phyloP scores from a whole-genome alignment of 495 filamentous ascomycete genomes.

The Penicillium waksmanii region DNA sequence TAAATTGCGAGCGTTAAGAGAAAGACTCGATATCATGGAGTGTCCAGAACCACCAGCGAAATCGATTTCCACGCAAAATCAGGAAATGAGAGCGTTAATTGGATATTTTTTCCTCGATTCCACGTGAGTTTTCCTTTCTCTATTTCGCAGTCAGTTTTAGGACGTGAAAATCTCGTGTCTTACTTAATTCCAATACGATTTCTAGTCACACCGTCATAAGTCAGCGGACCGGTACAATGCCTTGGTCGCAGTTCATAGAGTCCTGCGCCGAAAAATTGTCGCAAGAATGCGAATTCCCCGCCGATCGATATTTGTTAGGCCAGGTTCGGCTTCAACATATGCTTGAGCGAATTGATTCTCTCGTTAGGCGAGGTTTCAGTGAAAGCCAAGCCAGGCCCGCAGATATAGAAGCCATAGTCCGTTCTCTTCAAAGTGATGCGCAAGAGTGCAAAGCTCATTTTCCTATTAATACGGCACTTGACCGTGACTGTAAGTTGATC shows the following conservation, averaged over 20 bases:
- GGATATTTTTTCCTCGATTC: slow-evolving; percentile 20
- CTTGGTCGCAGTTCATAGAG: slow-evolving; percentile 24
- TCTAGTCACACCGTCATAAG: background rate
- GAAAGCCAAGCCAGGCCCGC: slow-evolving; percentile 7
- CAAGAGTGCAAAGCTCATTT: slow-evolving; percentile 20
- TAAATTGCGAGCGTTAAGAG: slow-evolving; percentile 8
- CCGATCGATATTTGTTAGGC: slow-evolving; percentile 18
- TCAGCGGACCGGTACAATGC: slow-evolving; percentile 14
- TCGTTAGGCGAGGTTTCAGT: slow-evolving; percentile 12
- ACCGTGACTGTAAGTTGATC: slow-evolving; percentile 12
- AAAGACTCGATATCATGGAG: slow-evolving; percentile 7
- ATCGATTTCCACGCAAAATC: slow-evolving; percentile 10
- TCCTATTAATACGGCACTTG: slow-evolving; percentile 2
- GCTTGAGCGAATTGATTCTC: slow-evolving; percentile 15
- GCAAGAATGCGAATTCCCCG: slow-evolving; percentile 19
- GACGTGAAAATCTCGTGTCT: background rate
- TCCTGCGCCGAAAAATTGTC: slow-evolving; percentile 19
- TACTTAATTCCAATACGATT: background rate
- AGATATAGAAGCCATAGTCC: slow-evolving; percentile 18
- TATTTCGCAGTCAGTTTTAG: background rate
- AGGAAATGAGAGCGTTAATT: slow-evolving; percentile 19
- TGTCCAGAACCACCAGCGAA: slow-evolving; percentile 3
- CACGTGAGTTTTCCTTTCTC: slow-evolving; percentile 14
- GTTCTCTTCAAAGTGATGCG: slow-evolving; percentile 15
- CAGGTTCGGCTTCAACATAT: slow-evolving; percentile 20